Base-by-base conservation (phyloP, 2,329 filamentous ascomycete species). In the Herpotrichia juniperi region DNA sequence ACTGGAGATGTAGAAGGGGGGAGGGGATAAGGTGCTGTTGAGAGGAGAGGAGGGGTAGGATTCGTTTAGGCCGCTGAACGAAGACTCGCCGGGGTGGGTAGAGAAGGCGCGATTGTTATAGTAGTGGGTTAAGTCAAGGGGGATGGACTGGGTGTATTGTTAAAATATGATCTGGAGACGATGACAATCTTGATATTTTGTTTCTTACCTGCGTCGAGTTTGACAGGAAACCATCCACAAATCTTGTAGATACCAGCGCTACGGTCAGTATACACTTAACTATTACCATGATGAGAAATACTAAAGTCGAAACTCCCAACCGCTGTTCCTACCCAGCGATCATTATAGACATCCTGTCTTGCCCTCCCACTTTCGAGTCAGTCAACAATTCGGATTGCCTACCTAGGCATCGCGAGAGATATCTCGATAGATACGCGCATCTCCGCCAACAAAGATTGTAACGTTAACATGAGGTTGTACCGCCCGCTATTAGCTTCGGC, bases 71-170 rank as follows among this genome's bases (percentile, higher is more conserved):
- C 51, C 57, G 48, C 81, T 77, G 51, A 81, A 79, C n/a, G 74
- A 67, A 1, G 79, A 75, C 57, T 81, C 77, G 2, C 77, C 77
- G 0, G 79, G 74, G 11, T 68, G 67, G 0, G 70, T 69, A 2
- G 77, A 77, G 51, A 81, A 80, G 1, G 68, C 79, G 49, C 78
- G 79, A 59, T 81, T 81, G 66, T 81, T 80, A 65, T 76, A 78
- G 35, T 72, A 71, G 0, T 63, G 16, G 0, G 66, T 61, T 19
- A 80, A 58, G 11, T 63, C 51, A 2, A 72, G 39, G 14, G 58
- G 56, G 1, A 66, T 51, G 10, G 51, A 59, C 40, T 43, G n/a
- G 7, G 17, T 11, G 14, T 4, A 8, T 43, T 30, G 30, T 25
- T 24, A 11, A 28, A 12, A 6, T 7, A 28, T 28, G 26, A 28